These are phyloP conservation scores for Vigna reflexopilosa DNA, from an alignment of 306 rosid species.

Conservation along the genomic window DNA sequence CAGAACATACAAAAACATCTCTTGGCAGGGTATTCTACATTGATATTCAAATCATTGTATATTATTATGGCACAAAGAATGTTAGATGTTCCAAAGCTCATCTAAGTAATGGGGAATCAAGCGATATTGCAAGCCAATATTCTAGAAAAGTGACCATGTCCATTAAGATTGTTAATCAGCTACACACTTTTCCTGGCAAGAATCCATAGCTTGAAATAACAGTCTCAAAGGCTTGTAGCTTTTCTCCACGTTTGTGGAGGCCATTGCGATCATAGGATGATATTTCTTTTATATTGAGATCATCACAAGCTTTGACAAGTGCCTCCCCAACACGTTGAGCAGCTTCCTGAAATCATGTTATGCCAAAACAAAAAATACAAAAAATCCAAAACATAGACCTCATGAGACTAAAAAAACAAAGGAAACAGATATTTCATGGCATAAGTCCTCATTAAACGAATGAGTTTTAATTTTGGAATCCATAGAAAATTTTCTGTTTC, in stretches of 20 bases:
- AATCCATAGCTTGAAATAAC: slow-evolving; percentile 73
- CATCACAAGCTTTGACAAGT: slow-evolving; percentile 70
- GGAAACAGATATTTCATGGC: too few species aligned
- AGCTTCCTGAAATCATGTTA: slow-evolving; percentile 63
- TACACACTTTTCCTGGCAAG: slow-evolving; percentile 60
- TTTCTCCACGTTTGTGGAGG: slow-evolving; percentile 62
- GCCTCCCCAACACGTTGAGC: slow-evolving; percentile 84
- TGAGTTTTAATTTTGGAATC: too few species aligned
- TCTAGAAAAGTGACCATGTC: not conserved
- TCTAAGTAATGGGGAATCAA: slow-evolving; percentile 13
- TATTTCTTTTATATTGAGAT: slow-evolving; percentile 71
- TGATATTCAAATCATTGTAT: not conserved
- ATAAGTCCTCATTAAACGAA: too few species aligned
- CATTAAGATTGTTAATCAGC: slow-evolving; percentile 5
- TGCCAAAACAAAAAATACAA: not conserved
- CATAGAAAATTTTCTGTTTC: too few species aligned
- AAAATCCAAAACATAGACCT: not conserved
- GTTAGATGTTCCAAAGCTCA: not conserved
- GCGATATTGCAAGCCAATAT: not conserved
- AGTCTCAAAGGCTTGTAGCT: slow-evolving; percentile 75
- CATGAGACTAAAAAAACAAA: not conserved
- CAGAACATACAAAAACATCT: too few species aligned
- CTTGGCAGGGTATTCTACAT: not conserved
- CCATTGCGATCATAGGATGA: slow-evolving; percentile 86
- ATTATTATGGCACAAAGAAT: not conserved